Base-by-base conservation (phyloP, 2,329 filamentous ascomycete genomes). In the Biscogniauxia mediterranea region DNA sequence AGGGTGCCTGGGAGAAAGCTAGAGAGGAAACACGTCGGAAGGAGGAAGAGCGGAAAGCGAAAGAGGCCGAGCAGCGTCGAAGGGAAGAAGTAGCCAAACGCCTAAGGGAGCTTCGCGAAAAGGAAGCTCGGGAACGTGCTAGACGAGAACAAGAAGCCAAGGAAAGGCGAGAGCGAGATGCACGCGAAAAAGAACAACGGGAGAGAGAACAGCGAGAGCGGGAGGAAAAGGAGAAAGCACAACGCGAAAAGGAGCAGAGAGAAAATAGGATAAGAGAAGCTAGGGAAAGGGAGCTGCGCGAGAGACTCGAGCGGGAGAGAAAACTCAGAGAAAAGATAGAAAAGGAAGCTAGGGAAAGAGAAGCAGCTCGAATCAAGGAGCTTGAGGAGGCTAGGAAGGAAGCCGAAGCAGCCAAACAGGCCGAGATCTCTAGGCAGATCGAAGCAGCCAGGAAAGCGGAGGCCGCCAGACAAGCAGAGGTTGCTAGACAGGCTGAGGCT, bases 1-100 rank as follows among this genome's bases (percentile, higher is more conserved):
- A 81, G 69, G 78, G 79, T 8, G 79, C 84, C 0, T 90, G 88
- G 88, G 87, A 90, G 67, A 89, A 85, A 71, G 88, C 87, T 3
- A 80, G 88, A 58, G 88, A 91, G 69, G 88, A 90, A 66, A 89
- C 84, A 20, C 79, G 84, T 52, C 83, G 80, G 61, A 82, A 83
- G 59, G 87, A 89, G 66, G 87, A 88, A 65, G 86, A 89, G 65
- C 85, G 86, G 11, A 88, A 82, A 69, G 78, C 78, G 2, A 83
- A 80, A 64, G 85, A 87, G 64, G 85, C 84, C 2, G 87, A 89
- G 64, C 81, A 84, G 64, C 85, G 85, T 65, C 79, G 82, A 64
- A 82, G 81, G 50, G 84, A 86, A 38, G 84, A 86, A n/a, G 76
- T 81, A 2, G 78, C 82, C 42, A 81, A 77, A 60, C 76, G 80